Conservation (phyloP, 352 stramenopile species). For the Phytophthora pisi region DNA sequence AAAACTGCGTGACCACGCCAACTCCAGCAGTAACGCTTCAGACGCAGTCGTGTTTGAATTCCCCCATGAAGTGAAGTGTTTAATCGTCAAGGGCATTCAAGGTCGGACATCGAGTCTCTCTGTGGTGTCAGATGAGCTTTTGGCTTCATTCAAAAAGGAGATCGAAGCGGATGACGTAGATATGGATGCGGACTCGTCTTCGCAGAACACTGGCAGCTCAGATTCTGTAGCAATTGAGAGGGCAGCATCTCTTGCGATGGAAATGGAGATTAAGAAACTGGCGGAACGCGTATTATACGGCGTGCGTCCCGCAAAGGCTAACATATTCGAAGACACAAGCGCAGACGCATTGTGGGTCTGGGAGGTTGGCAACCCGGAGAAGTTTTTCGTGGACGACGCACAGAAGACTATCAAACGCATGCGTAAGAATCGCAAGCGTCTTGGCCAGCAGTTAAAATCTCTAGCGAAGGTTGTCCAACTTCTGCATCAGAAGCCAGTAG, state of each 20-base stretch:
- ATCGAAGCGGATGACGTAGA: slow-evolving; percentile 14
- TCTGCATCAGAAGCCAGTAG: slow-evolving; percentile 64
- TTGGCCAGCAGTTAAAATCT: slow-evolving; percentile 74
- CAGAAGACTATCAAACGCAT: slow-evolving; percentile 82
- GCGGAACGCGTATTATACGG: slow-evolving; percentile 79
- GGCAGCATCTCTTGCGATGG: slow-evolving; percentile 42
- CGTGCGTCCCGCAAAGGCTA: slow-evolving; percentile 64
- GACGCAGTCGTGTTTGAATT: slow-evolving; percentile 39
- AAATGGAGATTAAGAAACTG: slow-evolving; percentile 91
- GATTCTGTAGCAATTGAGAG: slow-evolving; percentile 22
- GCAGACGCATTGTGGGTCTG: slow-evolving; percentile 81
- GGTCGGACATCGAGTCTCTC: slow-evolving; percentile 47
- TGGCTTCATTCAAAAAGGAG: slow-evolving; percentile 38
- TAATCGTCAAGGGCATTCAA: slow-evolving; percentile 61
- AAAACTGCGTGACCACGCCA: slow-evolving; percentile 28
- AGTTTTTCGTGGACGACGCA: slow-evolving; percentile 68
- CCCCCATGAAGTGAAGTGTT: slow-evolving; percentile 50
- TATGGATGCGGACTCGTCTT: slow-evolving; percentile 1
- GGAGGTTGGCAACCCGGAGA: slow-evolving; percentile 81
- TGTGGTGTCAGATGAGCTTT: slow-evolving; percentile 39
- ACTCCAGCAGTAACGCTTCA: slow-evolving; percentile 10
- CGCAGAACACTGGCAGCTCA: slow-evolving; percentile 4
- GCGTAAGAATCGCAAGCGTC: slow-evolving; percentile 80
- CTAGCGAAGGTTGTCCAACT: slow-evolving; percentile 70
- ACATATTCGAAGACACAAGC: slow-evolving; percentile 84